Evolutionary conservation across 164 flowering plant species (phyloP).

Genomic region (Stephania cephalantha): DNA sequence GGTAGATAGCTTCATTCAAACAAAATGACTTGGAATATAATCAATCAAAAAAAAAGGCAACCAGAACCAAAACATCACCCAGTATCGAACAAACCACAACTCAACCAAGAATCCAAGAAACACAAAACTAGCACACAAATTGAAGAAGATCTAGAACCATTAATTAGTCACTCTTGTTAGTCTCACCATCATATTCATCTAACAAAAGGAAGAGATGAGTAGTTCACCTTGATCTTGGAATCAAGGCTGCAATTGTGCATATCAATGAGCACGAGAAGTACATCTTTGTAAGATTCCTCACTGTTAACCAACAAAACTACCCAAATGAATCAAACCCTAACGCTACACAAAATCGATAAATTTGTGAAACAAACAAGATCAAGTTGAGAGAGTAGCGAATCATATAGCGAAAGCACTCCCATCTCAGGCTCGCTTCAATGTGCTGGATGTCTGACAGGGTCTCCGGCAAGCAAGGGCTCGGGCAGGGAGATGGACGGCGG

Average conservation of each 20-base stretch:
- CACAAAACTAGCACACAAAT: too few relatives aligned
- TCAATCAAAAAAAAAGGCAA: too few relatives aligned
- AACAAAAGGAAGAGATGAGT: neutral
- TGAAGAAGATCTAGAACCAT: too few relatives aligned
- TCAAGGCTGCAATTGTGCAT: slow-evolving; percentile 86
- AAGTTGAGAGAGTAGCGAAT: slow-evolving; percentile 20
- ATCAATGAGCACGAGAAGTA: slow-evolving; percentile 70
- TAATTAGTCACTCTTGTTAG: too few relatives aligned
- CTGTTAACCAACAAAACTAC: slow-evolving; percentile 23
- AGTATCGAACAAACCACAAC: too few relatives aligned
- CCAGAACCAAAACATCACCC: too few relatives aligned
- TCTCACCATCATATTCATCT: too few relatives aligned
- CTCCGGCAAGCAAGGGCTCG: too few relatives aligned
- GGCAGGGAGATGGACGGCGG: too few relatives aligned
- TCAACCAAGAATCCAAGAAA: too few relatives aligned
- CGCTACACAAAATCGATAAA: neutral
- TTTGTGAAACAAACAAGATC: neutral
- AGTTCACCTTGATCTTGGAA: slow-evolving; percentile 75
- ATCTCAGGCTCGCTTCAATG: slow-evolving; percentile 64
- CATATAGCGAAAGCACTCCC: slow-evolving; percentile 84
- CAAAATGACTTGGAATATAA: too few relatives aligned
- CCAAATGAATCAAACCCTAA: neutral
- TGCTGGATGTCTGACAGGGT: neutral
- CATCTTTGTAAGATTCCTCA: slow-evolving; percentile 73
- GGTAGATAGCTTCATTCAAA: too few relatives aligned